Evolutionary conservation across 148 eudicot genomes (phyloP), one percentile per base, ranked within the genome.

Genomic region (Rhododendron griersonianum): DNA sequence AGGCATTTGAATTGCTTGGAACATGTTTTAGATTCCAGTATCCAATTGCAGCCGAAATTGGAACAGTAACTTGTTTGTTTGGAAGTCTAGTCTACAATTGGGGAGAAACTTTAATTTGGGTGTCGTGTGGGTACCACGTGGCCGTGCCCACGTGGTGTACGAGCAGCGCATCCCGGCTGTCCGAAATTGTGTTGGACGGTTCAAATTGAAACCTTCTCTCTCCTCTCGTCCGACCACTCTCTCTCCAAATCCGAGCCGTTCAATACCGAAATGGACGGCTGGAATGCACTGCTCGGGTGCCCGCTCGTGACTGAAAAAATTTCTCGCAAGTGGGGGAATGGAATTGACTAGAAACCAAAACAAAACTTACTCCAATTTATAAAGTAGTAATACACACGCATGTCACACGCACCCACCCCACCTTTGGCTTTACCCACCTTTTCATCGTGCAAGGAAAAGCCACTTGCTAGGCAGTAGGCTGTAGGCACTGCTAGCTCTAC

Each of bases 31-130:
- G 23, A 18, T 3, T 13, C 61, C 37, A 14, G 1, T 25, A 50
- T 51, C 35, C 44, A 80, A 80, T 15, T 80, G 19, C 13, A 30
- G 83, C 83, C 83, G 83, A 53, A 53, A 53, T 81, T 15, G 21
- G 65, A 81, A 53, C 83, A 81, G 83, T 81, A 0, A 4, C 23
- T 51, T 53, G 18, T 81, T 6, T 33, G 14, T 33, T 35, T 77
- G 19, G 6, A 77, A 77, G 25, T 18, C n/a, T 16, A 77, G 51
- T 18, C 37, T 28, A 69, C 39, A 11, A 28, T 19, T 69, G 75
- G 75, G 45, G 45, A 41, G 1, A 6, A 5, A 41, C 45, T 41
- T 6, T 33, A 33, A 33, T 33, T 41, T 41, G 8, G 45, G 8
- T 41, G 8, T 7, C 44, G 7, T 1, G 8, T 41, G 45, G 45